phyloP scores from a whole-genome alignment of 495 filamentous ascomycete species.

The Penicillium pancosmium region DNA sequence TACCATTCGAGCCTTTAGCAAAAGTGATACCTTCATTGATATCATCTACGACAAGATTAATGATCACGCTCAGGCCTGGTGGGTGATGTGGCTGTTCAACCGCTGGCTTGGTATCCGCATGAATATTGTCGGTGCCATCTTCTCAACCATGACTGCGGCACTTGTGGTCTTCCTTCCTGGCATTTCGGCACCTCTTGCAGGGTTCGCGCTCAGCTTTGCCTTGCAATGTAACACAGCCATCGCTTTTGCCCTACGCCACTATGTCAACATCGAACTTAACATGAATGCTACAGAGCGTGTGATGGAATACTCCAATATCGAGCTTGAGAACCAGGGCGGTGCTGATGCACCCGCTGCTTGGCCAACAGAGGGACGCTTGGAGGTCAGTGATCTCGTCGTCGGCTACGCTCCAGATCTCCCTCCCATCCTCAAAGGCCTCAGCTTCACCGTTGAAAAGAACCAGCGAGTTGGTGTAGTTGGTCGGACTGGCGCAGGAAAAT shows the following conservation, averaged over 20 bases:
- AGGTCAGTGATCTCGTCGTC: constrained; percentile 72
- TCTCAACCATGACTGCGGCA: constrained; percentile 63
- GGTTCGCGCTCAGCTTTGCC: constrained; percentile 71
- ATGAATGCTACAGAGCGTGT: constrained; percentile 88
- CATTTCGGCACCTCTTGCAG: constrained; percentile 76
- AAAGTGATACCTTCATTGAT: constrained; percentile 61
- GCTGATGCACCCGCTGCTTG: constrained; percentile 72
- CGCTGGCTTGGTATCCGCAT: constrained; percentile 77
- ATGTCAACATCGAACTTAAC: constrained; percentile 66
- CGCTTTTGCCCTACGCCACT: constrained; percentile 48
- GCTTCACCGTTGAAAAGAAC: constrained; percentile 69
- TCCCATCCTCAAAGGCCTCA: constrained; percentile 73
- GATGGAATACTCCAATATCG: constrained; percentile 74
- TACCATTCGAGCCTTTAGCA: constrained; percentile 76
- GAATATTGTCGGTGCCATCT: constrained; percentile 69
- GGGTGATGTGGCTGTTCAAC: constrained; percentile 71
- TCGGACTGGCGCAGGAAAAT: constrained; percentile 86
- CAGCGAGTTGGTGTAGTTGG: constrained; percentile 83
- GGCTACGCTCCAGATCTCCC: constrained; percentile 77
- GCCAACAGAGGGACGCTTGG: constrained; percentile 76
- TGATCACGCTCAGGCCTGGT: constrained; percentile 61
- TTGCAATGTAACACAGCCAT: constrained; percentile 56
- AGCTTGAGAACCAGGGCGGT: constrained; percentile 63
- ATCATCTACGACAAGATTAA: constrained; percentile 70
- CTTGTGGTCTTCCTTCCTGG: constrained; percentile 63